A percentile compares a stretch with the other conserved stretches of the same genome.
Evolutionary conservation across 441 rosid genomes (phyloP).

Genomic region (Breynia disticha): DNA sequence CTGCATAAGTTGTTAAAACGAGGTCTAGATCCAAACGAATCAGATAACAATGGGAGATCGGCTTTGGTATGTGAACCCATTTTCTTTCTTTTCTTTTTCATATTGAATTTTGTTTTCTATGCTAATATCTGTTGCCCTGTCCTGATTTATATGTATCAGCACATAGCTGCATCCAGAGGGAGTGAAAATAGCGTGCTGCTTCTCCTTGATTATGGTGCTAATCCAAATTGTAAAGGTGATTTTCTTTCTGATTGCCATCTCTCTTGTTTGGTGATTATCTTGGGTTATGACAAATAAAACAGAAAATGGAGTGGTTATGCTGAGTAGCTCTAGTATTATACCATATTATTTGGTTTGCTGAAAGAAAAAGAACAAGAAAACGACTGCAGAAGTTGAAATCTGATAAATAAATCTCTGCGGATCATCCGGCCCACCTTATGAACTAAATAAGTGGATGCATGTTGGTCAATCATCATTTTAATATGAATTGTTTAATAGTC

Average conservation of each 20-base stretch:
- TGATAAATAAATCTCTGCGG: too few relatives aligned
- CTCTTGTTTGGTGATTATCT: too few relatives aligned
- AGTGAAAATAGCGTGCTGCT: constrained; percentile 48
- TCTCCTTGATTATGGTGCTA: constrained; percentile 47
- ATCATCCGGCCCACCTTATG: too few relatives aligned
- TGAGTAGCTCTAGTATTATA: too few relatives aligned
- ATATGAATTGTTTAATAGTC: too few relatives aligned
- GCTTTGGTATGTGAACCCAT: constrained; percentile 40
- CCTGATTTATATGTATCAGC: constrained; percentile 25
- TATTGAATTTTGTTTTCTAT: neutral
- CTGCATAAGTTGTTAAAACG: constrained; percentile 46
- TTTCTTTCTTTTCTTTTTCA: neutral
- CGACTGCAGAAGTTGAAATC: too few relatives aligned
- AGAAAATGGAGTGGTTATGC: too few relatives aligned
- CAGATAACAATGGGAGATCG: constrained; percentile 58
- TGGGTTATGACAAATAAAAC: too few relatives aligned
- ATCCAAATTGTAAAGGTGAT: constrained; percentile 58
- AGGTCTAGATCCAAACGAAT: constrained; percentile 69
- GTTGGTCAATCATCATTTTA: too few relatives aligned
- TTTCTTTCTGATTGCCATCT: neutral
- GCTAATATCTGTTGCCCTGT: neutral
- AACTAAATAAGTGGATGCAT: too few relatives aligned
- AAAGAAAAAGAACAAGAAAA: too few relatives aligned
- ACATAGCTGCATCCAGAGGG: constrained; percentile 68
- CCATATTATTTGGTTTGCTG: too few relatives aligned